phyloP scores from a whole-genome alignment of 495 filamentous ascomycete genomes.

The Beverwykella pulmonaria region DNA sequence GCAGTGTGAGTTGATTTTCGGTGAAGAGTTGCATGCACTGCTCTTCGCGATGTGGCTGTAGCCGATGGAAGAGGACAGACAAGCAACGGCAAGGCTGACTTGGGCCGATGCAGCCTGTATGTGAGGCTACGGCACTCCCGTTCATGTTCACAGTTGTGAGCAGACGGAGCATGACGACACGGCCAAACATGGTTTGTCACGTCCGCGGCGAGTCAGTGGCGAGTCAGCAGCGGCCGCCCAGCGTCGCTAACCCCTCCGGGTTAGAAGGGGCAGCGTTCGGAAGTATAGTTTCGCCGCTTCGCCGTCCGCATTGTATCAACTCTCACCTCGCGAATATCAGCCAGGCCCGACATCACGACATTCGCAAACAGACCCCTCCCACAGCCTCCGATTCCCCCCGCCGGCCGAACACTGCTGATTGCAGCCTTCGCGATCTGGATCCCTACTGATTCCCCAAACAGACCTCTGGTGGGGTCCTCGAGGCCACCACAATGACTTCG shows the following conservation, averaged over 20 bases:
- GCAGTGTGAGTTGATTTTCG: slow-evolving; percentile 14
- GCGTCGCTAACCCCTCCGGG: background rate
- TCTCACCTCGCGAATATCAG: slow-evolving; percentile 9
- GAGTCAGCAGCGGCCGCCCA: background rate
- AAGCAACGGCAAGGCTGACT: background rate
- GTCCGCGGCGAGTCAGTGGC: background rate
- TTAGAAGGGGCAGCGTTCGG: background rate
- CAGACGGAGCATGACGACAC: background rate
- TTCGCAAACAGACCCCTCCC: background rate
- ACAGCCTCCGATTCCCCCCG: background rate
- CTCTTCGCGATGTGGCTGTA: slow-evolving; percentile 5
- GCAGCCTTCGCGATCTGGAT: background rate
- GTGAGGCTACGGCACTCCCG: background rate
- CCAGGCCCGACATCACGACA: slow-evolving; percentile 6
- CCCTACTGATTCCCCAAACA: slow-evolving; percentile 10
- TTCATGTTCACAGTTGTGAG: background rate
- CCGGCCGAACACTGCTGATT: background rate
- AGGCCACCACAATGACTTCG: slow-evolving; percentile 64
- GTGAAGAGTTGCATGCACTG: background rate
- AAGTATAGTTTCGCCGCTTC: background rate
- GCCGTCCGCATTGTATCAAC: background rate
- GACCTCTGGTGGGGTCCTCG: slow-evolving; percentile 36
- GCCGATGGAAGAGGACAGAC: background rate
- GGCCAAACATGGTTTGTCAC: background rate
- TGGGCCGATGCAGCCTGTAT: background rate